phyloP scores from a whole-genome alignment of 2,329 filamentous ascomycete genomes.

The Penicillium occitanis region DNA sequence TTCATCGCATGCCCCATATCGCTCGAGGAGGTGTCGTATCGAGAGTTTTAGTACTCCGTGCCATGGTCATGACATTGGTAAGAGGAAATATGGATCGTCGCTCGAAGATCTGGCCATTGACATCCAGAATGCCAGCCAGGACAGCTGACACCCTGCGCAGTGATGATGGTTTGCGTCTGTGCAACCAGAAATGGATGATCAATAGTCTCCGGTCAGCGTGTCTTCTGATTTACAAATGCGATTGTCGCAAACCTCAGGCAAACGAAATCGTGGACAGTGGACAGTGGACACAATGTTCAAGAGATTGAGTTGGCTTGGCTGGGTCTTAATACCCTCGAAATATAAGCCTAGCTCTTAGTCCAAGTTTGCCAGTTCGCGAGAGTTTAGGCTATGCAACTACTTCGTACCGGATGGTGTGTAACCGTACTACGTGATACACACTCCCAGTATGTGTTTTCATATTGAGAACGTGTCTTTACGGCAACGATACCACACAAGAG shows the following conservation, averaged over 20 bases:
- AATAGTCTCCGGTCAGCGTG: background rate
- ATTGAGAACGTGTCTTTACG: background rate
- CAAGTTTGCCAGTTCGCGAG: background rate
- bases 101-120: background rate
- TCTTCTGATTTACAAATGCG: background rate
- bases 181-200: background rate
- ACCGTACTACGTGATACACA: background rate
- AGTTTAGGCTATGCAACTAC: background rate
- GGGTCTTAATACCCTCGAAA: background rate
- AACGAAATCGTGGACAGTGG: background rate
- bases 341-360: background rate
- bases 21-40: background rate
- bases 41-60: background rate
- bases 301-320: background rate
- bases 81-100: background rate
- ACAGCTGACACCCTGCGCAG: background rate
- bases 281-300: background rate
- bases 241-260: background rate
- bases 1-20: background rate
- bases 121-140: background rate
- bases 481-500: background rate
- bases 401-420: background rate
- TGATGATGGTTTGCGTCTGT: slow-evolving; percentile 2
- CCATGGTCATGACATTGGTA: background rate
- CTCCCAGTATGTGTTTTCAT: background rate